These are phyloP conservation scores for Melampsora occidentalis DNA, from an alignment of 1,284 basidiomycete genomes.

Conservation along the genomic window DNA sequence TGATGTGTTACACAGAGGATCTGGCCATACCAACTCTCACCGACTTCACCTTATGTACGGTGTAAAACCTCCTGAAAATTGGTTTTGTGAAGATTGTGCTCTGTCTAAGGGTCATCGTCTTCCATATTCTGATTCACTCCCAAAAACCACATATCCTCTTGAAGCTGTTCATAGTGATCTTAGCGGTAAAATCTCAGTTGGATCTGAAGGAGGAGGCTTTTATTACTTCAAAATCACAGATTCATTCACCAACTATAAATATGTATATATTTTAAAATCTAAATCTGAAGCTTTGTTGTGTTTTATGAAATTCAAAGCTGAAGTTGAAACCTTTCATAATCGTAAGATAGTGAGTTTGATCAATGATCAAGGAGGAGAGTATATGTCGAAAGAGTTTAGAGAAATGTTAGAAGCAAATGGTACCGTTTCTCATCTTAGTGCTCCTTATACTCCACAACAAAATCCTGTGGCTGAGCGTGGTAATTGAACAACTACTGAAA, in stretches of 20 bases:
- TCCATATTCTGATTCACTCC: neutral
- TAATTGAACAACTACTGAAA: neutral
- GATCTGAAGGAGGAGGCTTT: too few species aligned
- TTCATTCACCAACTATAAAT: neutral
- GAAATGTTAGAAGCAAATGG: too few species aligned
- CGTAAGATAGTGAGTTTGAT: too few species aligned
- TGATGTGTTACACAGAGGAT: too few species aligned
- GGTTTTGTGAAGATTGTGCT: neutral
- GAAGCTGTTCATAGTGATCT: neutral
- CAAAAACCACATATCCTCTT: neutral
- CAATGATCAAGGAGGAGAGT: too few species aligned
- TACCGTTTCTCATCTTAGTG: too few species aligned
- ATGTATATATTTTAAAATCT: neutral
- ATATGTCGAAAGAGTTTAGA: too few species aligned
- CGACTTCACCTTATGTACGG: too few species aligned
- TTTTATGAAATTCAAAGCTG: neutral
- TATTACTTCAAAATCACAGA: slow-evolving; percentile 26
- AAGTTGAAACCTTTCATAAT: too few species aligned
- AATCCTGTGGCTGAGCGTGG: neutral
- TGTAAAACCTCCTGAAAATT: too few species aligned
- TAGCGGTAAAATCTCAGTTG: neutral
- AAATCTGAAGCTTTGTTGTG: slow-evolving; percentile 6
- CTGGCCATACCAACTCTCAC: too few species aligned
- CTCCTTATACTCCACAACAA: too few species aligned
- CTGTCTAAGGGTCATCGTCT: neutral